Base-by-base conservation (phyloP, 176 grass and related monocot species). In the Pontederia paniculata region DNA sequence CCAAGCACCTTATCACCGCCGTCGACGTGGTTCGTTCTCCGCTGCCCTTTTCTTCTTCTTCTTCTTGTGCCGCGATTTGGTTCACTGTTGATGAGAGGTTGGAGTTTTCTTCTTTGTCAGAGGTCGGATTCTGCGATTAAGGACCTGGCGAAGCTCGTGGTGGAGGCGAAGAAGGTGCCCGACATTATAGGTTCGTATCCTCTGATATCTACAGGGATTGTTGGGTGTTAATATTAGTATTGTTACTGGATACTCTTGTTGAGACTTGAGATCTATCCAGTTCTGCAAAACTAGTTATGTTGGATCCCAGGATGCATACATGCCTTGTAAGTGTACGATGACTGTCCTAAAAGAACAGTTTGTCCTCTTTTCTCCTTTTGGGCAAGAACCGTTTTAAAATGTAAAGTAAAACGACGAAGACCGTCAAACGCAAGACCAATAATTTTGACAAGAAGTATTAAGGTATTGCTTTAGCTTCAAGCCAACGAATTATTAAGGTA, bases 131-230 rank as follows among this genome's bases (percentile, higher is more conserved):
- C 74, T 71, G 80, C 69, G 46, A 60, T 97, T 57, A 68, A 73
- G 1, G 91, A 89, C 46, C 45, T 97, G 65, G 91, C 91, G 72
- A 97, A 84, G 74, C 67, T 74, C 76, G 77, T 81, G 11, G 62
- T 68, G 23, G 86, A 97, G 63, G 80, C 54, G 62, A 81, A 71
- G 57, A 70, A 73, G 65, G 14, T 90, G 46, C 91, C 91, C 13
- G 86, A 97, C 79, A 84, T 97, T 44, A 84, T 97, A 80, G 91
- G 91, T 96, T 60, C 58, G 62, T 72, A 17, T 46, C 21, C 25
- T 68, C 57, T 13, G 54, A 57, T 45, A 31, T 16, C 37, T 9
- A 59, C n/a, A 49, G 17, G 23, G 5, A 21, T 3, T 48, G n/a
- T 22, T 23, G 47, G 9, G 8, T 50, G 9, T 23, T 63, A 18